Percentiles rank a stretch among this genome's conserved stretches.
Evolutionary conservation across 1,284 basidiomycete species (phyloP).

Genomic region (Sanguinoderma infundibulare): DNA sequence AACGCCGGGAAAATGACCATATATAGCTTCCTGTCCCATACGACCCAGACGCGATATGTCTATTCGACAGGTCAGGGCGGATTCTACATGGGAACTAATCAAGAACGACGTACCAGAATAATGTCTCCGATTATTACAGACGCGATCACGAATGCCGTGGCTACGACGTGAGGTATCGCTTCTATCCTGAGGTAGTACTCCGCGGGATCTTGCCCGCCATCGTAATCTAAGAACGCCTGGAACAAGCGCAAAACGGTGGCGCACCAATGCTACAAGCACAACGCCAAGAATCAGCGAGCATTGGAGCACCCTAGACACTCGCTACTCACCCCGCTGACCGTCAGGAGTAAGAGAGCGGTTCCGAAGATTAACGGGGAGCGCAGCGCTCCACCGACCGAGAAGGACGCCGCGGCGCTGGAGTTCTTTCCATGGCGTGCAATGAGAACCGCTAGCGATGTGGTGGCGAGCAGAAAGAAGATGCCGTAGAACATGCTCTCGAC

Average conservation of each 20-base stretch:
- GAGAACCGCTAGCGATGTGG: slow-evolving; percentile 1
- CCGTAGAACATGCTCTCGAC: slow-evolving; percentile 10
- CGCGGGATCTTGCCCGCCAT: slow-evolving; percentile 10
- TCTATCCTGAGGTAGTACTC: slow-evolving; percentile 16
- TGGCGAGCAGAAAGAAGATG: slow-evolving; percentile 9
- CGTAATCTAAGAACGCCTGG: slow-evolving; percentile 20
- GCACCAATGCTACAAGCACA: slow-evolving; percentile 24
- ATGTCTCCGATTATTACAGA: slow-evolving; percentile 24
- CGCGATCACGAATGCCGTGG: slow-evolving; percentile 17
- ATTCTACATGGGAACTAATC: not conserved
- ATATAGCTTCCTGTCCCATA: slow-evolving; percentile 17
- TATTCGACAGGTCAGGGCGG: not conserved
- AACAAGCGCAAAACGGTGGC: slow-evolving; percentile 16
- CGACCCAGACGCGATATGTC: slow-evolving; percentile 26
- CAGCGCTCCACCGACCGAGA: not conserved
- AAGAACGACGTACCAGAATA: slow-evolving; percentile 13
- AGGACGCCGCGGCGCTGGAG: not conserved
- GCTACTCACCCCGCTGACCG: slow-evolving; percentile 5
- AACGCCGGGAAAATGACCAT: slow-evolving; percentile 22
- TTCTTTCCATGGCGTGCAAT: slow-evolving; percentile 2
- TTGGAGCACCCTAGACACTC: too few species aligned
- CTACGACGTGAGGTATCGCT: slow-evolving; percentile 14
- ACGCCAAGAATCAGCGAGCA: not conserved
- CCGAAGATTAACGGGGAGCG: slow-evolving; percentile 1
- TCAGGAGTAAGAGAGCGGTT: slow-evolving; percentile 2